Percentiles rank a stretch among this genome's conserved stretches.
phyloP scores from a whole-genome alignment of 148 eudicot species.

The Vaccinium vitisidaea region DNA sequence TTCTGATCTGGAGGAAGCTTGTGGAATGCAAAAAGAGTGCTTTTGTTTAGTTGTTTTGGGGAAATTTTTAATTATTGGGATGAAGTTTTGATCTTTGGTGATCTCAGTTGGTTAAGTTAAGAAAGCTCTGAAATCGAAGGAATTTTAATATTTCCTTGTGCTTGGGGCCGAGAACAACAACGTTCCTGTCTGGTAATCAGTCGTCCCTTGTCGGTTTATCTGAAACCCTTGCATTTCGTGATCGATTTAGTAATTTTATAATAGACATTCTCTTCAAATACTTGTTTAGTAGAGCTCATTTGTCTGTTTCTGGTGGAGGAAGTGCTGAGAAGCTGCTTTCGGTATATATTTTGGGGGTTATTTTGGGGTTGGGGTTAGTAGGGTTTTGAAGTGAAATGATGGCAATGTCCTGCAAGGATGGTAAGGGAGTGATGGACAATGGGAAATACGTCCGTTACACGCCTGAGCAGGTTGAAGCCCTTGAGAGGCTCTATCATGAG shows the following conservation, averaged over 20 bases:
- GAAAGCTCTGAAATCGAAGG: not conserved
- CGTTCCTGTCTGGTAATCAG: constrained; percentile 26
- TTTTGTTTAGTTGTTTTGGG: not conserved
- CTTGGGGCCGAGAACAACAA: constrained; percentile 22
- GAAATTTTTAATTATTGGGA: not conserved
- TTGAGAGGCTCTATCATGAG: constrained; percentile 93
- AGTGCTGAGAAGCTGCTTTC: not conserved
- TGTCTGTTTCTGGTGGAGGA: not conserved
- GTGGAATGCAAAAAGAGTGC: not conserved
- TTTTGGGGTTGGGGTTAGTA: not conserved
- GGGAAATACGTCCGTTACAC: constrained; percentile 94
- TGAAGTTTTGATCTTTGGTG: not conserved
- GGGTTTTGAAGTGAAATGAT: constrained; percentile 40
- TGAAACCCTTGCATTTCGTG: not conserved
- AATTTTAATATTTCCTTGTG: constrained; percentile 23
- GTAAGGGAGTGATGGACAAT: constrained; percentile 73
- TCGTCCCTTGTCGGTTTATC: constrained; percentile 14
- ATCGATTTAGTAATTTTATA: not conserved
- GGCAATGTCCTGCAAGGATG: constrained; percentile 92
- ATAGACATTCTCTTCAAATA: constrained; percentile 18
- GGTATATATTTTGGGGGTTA: not conserved
- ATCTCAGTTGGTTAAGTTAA: not conserved
- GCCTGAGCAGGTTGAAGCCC: constrained; percentile 98
- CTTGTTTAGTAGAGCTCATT: constrained; percentile 10
- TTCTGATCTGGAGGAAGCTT: not conserved